These are phyloP conservation scores for Heliamphora pulchella DNA, from an alignment of 179 eudicot genomes.

Conservation along the genomic window DNA sequence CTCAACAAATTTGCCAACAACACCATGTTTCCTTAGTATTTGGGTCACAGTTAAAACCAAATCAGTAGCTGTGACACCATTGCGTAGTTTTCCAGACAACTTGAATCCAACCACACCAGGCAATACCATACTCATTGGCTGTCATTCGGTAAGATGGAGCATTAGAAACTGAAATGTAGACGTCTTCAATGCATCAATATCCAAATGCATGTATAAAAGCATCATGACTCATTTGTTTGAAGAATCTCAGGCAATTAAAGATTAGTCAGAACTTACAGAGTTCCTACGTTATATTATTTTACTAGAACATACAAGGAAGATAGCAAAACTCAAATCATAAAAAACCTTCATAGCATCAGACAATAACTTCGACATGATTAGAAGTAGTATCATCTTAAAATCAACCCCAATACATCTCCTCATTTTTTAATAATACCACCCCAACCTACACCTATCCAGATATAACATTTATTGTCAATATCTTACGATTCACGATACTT, in stretches of 20 bases:
- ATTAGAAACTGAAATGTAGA: not conserved
- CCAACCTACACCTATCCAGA: not conserved
- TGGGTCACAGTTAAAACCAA: conserved; percentile 55
- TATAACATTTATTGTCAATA: not conserved
- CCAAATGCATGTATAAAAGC: not conserved
- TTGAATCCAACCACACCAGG: conserved; percentile 66
- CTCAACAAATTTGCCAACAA: conserved; percentile 56
- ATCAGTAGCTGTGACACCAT: conserved; percentile 59
- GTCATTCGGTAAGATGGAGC: conserved; percentile 11
- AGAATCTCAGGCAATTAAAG: not conserved
- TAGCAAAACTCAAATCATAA: not conserved
- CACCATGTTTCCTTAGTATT: conserved; percentile 59
- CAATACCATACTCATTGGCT: conserved; percentile 67
- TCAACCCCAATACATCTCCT: not conserved
- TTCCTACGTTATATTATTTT: not conserved
- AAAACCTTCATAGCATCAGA: not conserved
- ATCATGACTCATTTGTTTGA: not conserved
- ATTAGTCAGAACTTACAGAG: not conserved
- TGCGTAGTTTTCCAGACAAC: conserved; percentile 39
- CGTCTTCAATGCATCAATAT: not conserved
- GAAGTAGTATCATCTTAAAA: not conserved
- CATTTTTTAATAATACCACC: not conserved
- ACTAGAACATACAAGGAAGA: not conserved
- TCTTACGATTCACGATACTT: no score
- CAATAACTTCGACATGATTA: conserved; percentile 1